These are phyloP conservation scores for Rubia yunnanensis DNA, from an alignment of 257 asterid genomes.

Conservation along the genomic window DNA sequence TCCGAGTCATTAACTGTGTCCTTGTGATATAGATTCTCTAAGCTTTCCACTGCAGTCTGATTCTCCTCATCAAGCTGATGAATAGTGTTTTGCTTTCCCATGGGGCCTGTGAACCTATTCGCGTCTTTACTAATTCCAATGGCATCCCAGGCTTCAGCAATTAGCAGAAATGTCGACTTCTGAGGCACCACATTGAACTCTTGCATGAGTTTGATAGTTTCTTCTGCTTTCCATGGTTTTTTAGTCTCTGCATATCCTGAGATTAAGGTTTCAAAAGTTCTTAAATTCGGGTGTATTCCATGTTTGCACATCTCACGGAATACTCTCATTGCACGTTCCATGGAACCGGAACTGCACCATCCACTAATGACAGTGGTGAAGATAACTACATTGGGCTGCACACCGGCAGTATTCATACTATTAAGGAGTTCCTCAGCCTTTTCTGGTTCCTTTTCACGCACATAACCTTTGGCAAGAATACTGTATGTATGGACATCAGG, in stretches of 20 bases:
- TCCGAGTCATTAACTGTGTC: slow-evolving; percentile 17
- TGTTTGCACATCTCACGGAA: slow-evolving; percentile 1
- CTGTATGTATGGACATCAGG: slow-evolving; percentile 52
- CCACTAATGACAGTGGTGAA: slow-evolving; percentile 66
- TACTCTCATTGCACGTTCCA: slow-evolving; percentile 5
- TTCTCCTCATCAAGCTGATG: slow-evolving; percentile 15
- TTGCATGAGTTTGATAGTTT: slow-evolving; percentile 35
- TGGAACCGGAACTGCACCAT: slow-evolving; percentile 24
- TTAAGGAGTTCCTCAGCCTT: slow-evolving; percentile 57
- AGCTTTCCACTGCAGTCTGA: slow-evolving; percentile 23
- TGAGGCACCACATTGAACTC: slow-evolving; percentile 37
- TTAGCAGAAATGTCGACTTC: slow-evolving; percentile 31
- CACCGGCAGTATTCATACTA: slow-evolving; percentile 32
- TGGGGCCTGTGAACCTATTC: slow-evolving; percentile 16
- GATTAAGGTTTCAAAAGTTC: slow-evolving; percentile 54
- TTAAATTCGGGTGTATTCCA: slow-evolving; percentile 1
- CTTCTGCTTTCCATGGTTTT: slow-evolving; percentile 60
- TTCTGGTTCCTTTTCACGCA: slow-evolving; percentile 48
- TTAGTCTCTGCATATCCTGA: slow-evolving; percentile 47
- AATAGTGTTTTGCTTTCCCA: slow-evolving; percentile 11
- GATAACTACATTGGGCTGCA: slow-evolving; percentile 45
- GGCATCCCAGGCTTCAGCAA: slow-evolving; percentile 46
- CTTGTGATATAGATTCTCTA: slow-evolving; percentile 38
- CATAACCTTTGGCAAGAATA: slow-evolving; percentile 66
- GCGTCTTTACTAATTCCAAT: slow-evolving; percentile 37